Conservation (phyloP, 441 rosid species). For the Biscutella laevigata region DNA sequence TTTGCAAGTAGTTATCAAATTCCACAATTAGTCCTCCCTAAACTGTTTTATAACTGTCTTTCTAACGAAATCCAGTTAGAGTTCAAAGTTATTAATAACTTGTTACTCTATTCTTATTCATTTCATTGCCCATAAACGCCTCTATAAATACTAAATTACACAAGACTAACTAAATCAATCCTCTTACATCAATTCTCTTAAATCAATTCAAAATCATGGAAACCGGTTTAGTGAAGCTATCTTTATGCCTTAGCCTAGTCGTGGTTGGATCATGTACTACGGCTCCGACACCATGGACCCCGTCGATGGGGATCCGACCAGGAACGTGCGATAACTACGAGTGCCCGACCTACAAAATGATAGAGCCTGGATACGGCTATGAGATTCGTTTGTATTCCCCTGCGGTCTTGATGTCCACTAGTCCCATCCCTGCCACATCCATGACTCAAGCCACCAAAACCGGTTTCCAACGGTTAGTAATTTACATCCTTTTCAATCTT, state of each 20-base stretch:
- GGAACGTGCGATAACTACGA: conserved; percentile 16
- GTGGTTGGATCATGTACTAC: conserved; percentile 8
- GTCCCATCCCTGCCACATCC: conserved; percentile 12
- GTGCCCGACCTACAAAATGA: conserved; percentile 17
- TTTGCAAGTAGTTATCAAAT: no score
- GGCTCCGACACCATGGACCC: neutral
- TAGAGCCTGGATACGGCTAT: neutral
- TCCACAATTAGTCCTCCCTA: no score
- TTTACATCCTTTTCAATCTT: neutral
- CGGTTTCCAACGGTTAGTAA: conserved; percentile 22
- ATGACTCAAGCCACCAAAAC: conserved; percentile 22
- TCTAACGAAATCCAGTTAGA: no score
- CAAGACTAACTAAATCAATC: no score
- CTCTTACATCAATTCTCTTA: no score
- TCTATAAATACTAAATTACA: no score
- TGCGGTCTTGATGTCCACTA: conserved; percentile 16
- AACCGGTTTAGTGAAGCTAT: conserved; percentile 15
- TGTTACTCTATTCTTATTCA: no score
- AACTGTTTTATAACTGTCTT: no score
- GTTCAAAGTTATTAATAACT: no score
- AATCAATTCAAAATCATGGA: conserved; percentile 13
- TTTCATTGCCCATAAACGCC: no score
- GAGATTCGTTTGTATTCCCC: conserved; percentile 21
- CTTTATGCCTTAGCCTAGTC: conserved; percentile 11
- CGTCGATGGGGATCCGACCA: conserved; percentile 15